Percentiles rank a stretch among this genome's conserved stretches.
These are phyloP conservation scores for Drechslera avenae DNA, from an alignment of 2,329 filamentous ascomycete genomes.

Conservation along the genomic window DNA sequence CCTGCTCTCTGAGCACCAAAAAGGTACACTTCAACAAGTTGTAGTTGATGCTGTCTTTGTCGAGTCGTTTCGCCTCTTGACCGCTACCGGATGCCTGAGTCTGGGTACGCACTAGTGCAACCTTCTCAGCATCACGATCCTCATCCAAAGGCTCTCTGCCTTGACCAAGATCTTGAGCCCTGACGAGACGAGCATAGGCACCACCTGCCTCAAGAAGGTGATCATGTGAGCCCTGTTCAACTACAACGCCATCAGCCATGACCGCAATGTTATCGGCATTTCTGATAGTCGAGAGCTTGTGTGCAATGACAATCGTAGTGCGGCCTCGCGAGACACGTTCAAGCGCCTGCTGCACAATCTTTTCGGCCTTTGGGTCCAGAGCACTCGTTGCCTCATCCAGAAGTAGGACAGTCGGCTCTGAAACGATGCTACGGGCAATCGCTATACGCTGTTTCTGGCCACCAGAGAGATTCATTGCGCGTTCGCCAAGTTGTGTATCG, in stretches of 20 bases:
- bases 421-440: slow-evolving; percentile 87
- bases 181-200: slow-evolving; percentile 76
- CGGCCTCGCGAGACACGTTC: slow-evolving; percentile 82
- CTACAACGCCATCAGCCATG: slow-evolving; percentile 77
- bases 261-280: slow-evolving; percentile 95
- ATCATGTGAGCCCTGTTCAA: slow-evolving; percentile 90
- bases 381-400: slow-evolving; percentile 87
- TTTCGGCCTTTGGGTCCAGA: slow-evolving; percentile 91
- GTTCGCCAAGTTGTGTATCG: slow-evolving; percentile 88
- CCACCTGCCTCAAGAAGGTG: slow-evolving; percentile 71
- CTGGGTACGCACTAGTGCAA: slow-evolving; percentile 33
- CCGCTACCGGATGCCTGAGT: slow-evolving; percentile 33
- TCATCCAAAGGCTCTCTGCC: slow-evolving; percentile 25
- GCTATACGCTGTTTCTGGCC: slow-evolving; percentile 96
- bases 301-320: slow-evolving; percentile 95
- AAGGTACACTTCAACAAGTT: slow-evolving; percentile 34
- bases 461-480: slow-evolving; percentile 87
- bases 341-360: slow-evolving; percentile 88
- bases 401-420: slow-evolving; percentile 84
- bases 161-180: slow-evolving; percentile 54
- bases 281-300: slow-evolving; percentile 91
- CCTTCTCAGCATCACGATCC: slow-evolving; percentile 20
- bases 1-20: slow-evolving; percentile 39
- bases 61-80: slow-evolving; percentile 25
- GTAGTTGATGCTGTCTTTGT: slow-evolving; percentile 36